Evolutionary conservation across 2,329 filamentous ascomycete species (phyloP), one percentile per base, ranked within the genome.

Genomic region (Diaporthe batatas): DNA sequence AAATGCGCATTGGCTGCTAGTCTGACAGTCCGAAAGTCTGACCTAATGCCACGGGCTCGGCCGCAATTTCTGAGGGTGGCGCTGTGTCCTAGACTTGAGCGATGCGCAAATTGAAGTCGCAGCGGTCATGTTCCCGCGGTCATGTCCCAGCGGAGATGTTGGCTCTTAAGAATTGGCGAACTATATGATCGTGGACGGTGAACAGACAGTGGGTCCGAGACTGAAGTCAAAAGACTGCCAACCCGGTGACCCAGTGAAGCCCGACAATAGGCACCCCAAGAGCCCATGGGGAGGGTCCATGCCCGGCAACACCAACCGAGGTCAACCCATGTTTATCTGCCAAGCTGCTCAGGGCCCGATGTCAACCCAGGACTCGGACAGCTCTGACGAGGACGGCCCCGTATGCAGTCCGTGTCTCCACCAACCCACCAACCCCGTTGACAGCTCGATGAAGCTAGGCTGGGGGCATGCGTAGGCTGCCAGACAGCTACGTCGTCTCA

Each of bases 401-500:
- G 44, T 51, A 65, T 25, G 44, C 39, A 42, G 25, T 23, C 25
- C 42, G 32, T 70, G 25, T 70, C 36, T 57, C 25, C 53, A 36
- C 6, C 39, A 8, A 34, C 39, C 18, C n/a, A n/a, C n/a, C n/a
- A n/a, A n/a, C n/a, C 23, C 18, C 49, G 54, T 62, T 47, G 68
- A 36, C 51, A 58, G 51, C 42, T 51, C 39, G 42, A 36, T 44
- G 54, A 67, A 54, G 49, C 58, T 71, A 51, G 49, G 59, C 39
- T 49, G 58, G 51, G 39, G 18, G 51, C 58, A 64, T 55, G 54
- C 23, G 36, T 68, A 57, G 58, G 51, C 57, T 67, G 62, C 62
- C 47, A 67, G 62, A 67, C 62, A 67, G 49, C 32, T 34, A 39
- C 12, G 21, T 57, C 39, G 25, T 57, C 70, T 68, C 59, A 34